Conservation (phyloP, 345 rosid species). For the Aquilaria malaccensis region DNA sequence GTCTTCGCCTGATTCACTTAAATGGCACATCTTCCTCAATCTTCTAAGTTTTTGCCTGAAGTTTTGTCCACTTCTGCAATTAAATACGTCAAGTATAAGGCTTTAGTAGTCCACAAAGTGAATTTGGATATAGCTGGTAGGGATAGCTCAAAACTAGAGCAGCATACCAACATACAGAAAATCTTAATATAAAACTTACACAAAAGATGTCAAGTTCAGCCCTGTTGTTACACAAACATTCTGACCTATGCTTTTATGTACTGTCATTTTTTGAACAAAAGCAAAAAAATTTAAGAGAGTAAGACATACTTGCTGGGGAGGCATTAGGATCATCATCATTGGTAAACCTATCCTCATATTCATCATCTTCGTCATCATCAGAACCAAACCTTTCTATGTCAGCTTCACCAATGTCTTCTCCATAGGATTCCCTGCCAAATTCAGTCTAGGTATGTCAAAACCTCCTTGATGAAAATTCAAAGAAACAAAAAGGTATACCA, state of each 20-base stretch:
- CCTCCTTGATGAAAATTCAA: neutral
- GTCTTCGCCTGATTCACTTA: conserved; percentile 40
- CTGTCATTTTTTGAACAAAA: neutral
- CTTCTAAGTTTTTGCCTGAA: conserved; percentile 21
- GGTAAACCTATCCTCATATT: conserved; percentile 64
- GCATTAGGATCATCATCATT: conserved; percentile 38
- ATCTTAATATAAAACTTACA: neutral
- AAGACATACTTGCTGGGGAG: conserved; percentile 25
- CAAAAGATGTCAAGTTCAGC: neutral
- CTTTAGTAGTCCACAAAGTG: too few species aligned
- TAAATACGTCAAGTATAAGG: neutral
- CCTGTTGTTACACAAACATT: neutral
- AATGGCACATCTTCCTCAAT: conserved; percentile 38
- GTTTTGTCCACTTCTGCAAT: conserved; percentile 18
- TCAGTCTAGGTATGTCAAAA: conserved; percentile 16
- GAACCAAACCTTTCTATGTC: conserved; percentile 50
- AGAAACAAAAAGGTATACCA: too few species aligned
- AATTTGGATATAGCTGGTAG: neutral
- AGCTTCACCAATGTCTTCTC: conserved; percentile 44
- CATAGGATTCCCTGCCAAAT: conserved; percentile 43
- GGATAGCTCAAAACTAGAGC: neutral
- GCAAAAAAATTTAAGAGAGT: neutral
- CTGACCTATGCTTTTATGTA: neutral
- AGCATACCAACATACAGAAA: neutral
- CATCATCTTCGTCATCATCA: conserved; percentile 34